Evolutionary conservation across 805 yeast genomes (phyloP), one percentile per base, ranked within the genome.

Genomic region (Metschnikowia matae): DNA sequence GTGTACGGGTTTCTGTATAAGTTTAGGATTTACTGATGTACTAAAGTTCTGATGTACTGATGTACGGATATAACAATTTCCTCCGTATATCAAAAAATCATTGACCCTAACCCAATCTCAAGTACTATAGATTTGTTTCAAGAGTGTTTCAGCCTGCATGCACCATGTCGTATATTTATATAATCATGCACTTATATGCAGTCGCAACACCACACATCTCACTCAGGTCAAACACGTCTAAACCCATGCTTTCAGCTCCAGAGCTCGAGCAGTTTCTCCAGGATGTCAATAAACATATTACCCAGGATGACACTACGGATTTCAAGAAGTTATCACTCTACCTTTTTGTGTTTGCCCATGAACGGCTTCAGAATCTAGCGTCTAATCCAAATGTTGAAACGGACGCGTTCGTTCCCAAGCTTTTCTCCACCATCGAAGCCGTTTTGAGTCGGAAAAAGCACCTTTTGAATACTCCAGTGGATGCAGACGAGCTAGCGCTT

Each of bases 251-350:
- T 46, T 52, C 61, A 47, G 46, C 60, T 17, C 50, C 55, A 10
- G 77, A 73, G 44, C 58, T 73, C 38, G 46, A 50, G 7, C 58
- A 53, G 50, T 72, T 73, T 49, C 61, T 73, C 18, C 57, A 62
- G 32, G 78, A 73, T 49, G 65, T 73, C 31, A 62, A 64, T 41
- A 54, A 49, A 32, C 67, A 68, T 48, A 62, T 71, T 44, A 58
- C 60, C 40, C 54, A 59, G 43, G 69, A 66, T 47, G 48, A 43
- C 1, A 46, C 40, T 20, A 63, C 72, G 10, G 74, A 73, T 55
- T 72, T 70, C 57, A 68, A 65, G 48, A 67, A 65, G 46, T 55
- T 73, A 46, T 51, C 63, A 17, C 56, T 71, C 7, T 70, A 65
- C 51, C 58, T 73, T 20, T 63, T 70, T 48, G 62, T 65, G 15